Percentiles rank a stretch among this genome's conserved stretches.
phyloP scores from a whole-genome alignment of 225 moss, liverwort and hornwort genomes.

The Physcomitrium patens region DNA sequence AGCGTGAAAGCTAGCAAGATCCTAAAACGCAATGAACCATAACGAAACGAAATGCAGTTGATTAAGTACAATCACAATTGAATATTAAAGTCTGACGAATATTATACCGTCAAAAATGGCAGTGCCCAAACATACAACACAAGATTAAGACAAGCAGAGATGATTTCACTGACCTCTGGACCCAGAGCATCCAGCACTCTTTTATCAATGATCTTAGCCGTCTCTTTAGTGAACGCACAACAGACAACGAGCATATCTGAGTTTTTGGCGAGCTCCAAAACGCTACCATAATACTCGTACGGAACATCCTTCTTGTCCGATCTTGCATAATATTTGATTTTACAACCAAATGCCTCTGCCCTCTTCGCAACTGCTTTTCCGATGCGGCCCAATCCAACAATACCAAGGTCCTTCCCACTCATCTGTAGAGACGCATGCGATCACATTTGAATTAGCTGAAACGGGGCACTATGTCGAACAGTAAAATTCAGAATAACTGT shows the following conservation, averaged over 20 bases:
- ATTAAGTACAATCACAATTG: constrained; percentile 4
- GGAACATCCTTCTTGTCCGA: constrained; percentile 57
- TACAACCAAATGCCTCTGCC: constrained; percentile 74
- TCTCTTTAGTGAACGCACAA: constrained; percentile 63
- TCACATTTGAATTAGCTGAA: not conserved
- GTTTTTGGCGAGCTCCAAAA: constrained; percentile 77
- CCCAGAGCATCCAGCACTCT: constrained; percentile 89
- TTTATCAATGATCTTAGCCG: constrained; percentile 63
- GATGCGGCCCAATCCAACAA: constrained; percentile 83
- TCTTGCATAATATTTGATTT: constrained; percentile 70
- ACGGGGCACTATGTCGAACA: not conserved
- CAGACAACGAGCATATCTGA: constrained; percentile 70
- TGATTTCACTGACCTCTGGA: constrained; percentile 56
- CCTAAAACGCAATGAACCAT: not conserved
- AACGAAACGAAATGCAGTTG: not conserved
- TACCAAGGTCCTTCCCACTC: constrained; percentile 82
- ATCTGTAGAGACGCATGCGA: constrained; percentile 46
- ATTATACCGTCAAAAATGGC: not conserved
- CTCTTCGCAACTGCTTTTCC: constrained; percentile 78
- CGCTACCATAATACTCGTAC: constrained; percentile 57
- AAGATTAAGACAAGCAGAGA: not conserved
- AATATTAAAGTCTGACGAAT: not conserved
- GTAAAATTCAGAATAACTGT: not conserved
- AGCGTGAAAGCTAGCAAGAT: not conserved
- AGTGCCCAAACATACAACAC: not conserved